These are phyloP conservation scores for Tephrocybe rancida DNA, from an alignment of 768 basidiomycete genomes.

Conservation along the genomic window DNA sequence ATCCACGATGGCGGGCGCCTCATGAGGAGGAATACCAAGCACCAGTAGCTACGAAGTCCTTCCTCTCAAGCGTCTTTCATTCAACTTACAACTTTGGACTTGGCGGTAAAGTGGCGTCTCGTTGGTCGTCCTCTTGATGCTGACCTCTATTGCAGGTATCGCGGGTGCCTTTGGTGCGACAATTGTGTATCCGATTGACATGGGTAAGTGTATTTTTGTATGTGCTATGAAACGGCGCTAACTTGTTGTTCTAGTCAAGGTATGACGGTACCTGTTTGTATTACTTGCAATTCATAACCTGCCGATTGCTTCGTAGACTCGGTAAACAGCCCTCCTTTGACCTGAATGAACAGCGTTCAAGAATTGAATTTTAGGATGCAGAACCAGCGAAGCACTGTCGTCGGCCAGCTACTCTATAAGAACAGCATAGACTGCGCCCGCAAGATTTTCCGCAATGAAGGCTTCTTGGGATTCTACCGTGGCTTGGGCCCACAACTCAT, in stretches of 20 bases:
- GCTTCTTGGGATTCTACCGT: constrained; percentile 93
- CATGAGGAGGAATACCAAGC: constrained; percentile 49
- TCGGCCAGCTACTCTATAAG: constrained; percentile 96
- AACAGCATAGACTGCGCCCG: constrained; percentile 93
- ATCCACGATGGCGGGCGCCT: constrained; percentile 85
- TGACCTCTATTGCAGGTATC: constrained; percentile 54
- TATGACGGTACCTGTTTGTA: constrained; percentile 30
- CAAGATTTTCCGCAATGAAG: constrained; percentile 95
- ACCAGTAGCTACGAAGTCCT: constrained; percentile 19
- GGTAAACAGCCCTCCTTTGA: constrained; percentile 39
- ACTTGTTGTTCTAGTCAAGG: constrained; percentile 62
- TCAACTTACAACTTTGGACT: constrained; percentile 87
- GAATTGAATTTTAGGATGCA: constrained; percentile 68
- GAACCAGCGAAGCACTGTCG: constrained; percentile 95
- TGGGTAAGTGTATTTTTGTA: constrained; percentile 55
- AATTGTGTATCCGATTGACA: constrained; percentile 97
- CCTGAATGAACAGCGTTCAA: neutral
- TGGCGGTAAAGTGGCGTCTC: constrained; percentile 56
- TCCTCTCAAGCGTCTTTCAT: constrained; percentile 56
- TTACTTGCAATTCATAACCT: neutral
- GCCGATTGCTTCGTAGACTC: constrained; percentile 43
- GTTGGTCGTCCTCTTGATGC: constrained; percentile 12
- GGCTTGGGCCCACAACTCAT: constrained; percentile 94
- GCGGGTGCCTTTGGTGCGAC: constrained; percentile 96
- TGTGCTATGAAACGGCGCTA: constrained; percentile 1